Base-by-base conservation (phyloP, 2,329 filamentous ascomycete genomes). In the Colletotrichum limetticola region DNA sequence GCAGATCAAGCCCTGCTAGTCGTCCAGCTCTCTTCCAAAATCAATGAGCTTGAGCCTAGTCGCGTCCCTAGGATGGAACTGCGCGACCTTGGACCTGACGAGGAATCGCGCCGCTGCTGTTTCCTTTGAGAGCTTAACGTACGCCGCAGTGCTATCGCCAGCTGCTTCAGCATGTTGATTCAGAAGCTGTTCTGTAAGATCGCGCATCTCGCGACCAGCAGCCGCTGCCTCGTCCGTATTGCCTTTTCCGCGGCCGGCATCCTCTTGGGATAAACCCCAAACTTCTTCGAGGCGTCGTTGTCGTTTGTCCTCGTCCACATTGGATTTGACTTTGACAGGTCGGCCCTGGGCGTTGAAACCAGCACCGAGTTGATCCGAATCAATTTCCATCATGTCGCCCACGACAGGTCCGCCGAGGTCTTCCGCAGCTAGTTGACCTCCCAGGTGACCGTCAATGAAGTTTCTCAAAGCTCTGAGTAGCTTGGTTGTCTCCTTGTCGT, bases 401-500 rank as follows among this genome's bases (percentile, higher is more conserved):
- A 95, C 94, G 12, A 95, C 92, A 0, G 95, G 94, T 0, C 95
- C 94, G 8, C 95, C 95, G 1, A 95, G 86, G 78, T 95, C 93
- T 83, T 97, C 95, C 1, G 94, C 93, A 7, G 94, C 94, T 56
- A 97, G 86, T 90, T 96, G 93, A 3, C 89, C 83, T 1, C 93
- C 93, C 1, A 97, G 86, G 53, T 90, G 88, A 56, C 90, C 84
- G 74, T 94, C 90, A 70, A 96, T 91, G 78, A 97, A 97, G 19
- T 84, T 84, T 75, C 92, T 89, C 68, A 97, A 86, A 0, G 89
- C 86, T 70, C 87, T 88, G 68, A 93, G 88, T 19, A 97, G 84
- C 55, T 84, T 86, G 1, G 85, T 84, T 1, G 91, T 92, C 75
- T 92, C 89, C 64, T 80, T 84, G 69, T 92, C 89, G 77, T 94